These are phyloP conservation scores for Rhodotorula diobovata DNA, from an alignment of 768 basidiomycete genomes.

Conservation along the genomic window DNA sequence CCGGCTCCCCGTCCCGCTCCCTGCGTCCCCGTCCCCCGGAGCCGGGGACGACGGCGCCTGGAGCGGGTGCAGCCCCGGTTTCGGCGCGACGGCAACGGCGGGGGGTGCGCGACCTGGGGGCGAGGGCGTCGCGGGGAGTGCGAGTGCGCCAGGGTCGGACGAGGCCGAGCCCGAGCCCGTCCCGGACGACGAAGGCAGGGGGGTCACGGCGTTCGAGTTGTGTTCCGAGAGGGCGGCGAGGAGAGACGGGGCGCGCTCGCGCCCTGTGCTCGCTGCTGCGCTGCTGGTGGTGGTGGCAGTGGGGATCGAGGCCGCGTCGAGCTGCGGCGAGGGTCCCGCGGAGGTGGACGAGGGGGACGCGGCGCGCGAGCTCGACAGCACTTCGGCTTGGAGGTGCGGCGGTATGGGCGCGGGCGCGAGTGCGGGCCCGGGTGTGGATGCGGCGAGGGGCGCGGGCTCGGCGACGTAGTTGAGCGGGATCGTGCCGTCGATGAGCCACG, in stretches of 20 bases:
- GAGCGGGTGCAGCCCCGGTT: background rate
- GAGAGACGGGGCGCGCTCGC: background rate
- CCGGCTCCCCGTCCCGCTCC: too few relatives aligned
- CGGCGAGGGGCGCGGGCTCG: slow-evolving; percentile 11
- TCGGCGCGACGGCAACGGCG: background rate
- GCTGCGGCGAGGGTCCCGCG: background rate
- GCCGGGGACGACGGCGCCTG: background rate
- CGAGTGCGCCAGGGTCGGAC: background rate
- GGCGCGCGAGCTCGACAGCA: too few relatives aligned
- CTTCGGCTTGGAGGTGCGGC: background rate
- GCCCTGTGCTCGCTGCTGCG: background rate
- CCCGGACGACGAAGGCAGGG: slow-evolving; percentile 4
- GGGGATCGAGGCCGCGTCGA: too few relatives aligned
- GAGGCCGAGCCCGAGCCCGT: too few relatives aligned
- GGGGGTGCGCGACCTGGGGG: background rate
- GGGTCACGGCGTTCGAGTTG: slow-evolving; percentile 22
- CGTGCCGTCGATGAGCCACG: slow-evolving; percentile 35
- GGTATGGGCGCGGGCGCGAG: background rate
- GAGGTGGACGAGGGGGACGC: background rate
- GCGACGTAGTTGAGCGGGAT: slow-evolving; percentile 22
- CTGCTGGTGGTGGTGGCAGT: background rate
- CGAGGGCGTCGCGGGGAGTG: background rate
- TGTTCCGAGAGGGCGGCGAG: slow-evolving; percentile 2
- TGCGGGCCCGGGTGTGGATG: too few relatives aligned
- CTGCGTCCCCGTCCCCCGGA: background rate